phyloP scores from a whole-genome alignment of 1,284 basidiomycete genomes.

The Chalciporus sp. region DNA sequence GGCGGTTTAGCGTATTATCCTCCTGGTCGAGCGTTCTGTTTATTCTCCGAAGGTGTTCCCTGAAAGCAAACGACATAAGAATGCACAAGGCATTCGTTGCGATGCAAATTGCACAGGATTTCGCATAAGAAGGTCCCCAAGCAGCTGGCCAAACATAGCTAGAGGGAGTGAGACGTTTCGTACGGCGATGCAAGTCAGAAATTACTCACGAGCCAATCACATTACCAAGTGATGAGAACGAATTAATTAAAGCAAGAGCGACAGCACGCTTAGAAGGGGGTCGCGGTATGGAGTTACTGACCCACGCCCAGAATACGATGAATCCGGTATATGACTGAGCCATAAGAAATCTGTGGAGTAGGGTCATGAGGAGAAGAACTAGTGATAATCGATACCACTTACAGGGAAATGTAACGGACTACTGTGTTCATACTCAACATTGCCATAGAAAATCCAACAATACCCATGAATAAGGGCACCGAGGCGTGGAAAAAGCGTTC shows the following conservation, averaged over 20 bases:
- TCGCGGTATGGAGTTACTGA: conserved; percentile 65
- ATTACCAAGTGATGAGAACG: conserved; percentile 75
- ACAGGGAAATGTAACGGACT: conserved; percentile 75
- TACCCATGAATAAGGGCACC: conserved; percentile 56
- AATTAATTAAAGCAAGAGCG: conserved; percentile 73
- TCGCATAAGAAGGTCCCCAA: conserved; percentile 43
- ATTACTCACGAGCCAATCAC: conserved; percentile 69
- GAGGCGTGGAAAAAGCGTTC: conserved; percentile 71
- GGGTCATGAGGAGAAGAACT: not conserved
- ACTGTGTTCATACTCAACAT: conserved; percentile 67
- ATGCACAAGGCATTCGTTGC: conserved; percentile 48
- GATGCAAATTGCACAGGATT: conserved; percentile 53
- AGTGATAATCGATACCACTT: conserved; percentile 19
- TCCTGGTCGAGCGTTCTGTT: conserved; percentile 44
- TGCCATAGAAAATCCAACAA: conserved; percentile 76
- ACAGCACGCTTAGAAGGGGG: conserved; percentile 78
- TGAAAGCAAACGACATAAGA: conserved; percentile 57
- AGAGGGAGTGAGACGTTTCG: not conserved
- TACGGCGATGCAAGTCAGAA: conserved; percentile 8
- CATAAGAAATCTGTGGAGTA: conserved; percentile 64
- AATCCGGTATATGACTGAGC: conserved; percentile 74
- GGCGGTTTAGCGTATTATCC: conserved; percentile 42
- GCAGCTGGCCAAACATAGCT: conserved; percentile 46
- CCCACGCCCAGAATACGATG: conserved; percentile 72
- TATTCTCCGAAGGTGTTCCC: conserved; percentile 50